Evolutionary conservation across 1,284 basidiomycete genomes (phyloP).

Genomic region (Ganoderma sinense): DNA sequence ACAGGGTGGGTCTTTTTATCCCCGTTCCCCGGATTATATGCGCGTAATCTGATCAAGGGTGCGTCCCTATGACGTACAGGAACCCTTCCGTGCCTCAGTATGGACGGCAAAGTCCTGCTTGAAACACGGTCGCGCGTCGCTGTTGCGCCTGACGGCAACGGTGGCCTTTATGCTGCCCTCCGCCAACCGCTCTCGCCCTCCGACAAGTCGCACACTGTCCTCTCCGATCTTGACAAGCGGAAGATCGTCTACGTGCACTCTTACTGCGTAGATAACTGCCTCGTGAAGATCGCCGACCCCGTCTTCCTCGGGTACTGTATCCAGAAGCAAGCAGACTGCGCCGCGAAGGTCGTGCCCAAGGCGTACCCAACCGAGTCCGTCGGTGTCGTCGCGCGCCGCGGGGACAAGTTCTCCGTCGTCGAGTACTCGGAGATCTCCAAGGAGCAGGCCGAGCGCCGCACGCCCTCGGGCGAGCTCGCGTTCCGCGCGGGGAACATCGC

Average conservation of each 20-base stretch:
- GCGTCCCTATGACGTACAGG: slow-evolving; percentile 57
- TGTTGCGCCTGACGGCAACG: slow-evolving; percentile 97
- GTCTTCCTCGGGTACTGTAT: slow-evolving; percentile 96
- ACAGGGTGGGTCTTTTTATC: slow-evolving; percentile 73
- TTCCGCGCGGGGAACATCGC: slow-evolving; percentile 98
- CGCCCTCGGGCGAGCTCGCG: slow-evolving; percentile 77
- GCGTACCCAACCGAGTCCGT: slow-evolving; percentile 89
- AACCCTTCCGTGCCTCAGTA: slow-evolving; percentile 93
- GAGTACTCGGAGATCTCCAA: slow-evolving; percentile 97
- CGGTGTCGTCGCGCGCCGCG: slow-evolving; percentile 90
- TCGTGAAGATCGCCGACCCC: slow-evolving; percentile 97
- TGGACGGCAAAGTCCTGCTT: slow-evolving; percentile 94
- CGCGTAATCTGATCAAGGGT: not conserved
- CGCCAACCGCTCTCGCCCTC: slow-evolving; percentile 77
- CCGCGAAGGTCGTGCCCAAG: slow-evolving; percentile 97
- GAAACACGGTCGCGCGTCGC: slow-evolving; percentile 82
- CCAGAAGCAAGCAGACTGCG: slow-evolving; percentile 85
- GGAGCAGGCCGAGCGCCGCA: slow-evolving; percentile 84
- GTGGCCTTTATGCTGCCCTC: slow-evolving; percentile 95
- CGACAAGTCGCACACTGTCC: slow-evolving; percentile 74
- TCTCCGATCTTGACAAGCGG: slow-evolving; percentile 83
- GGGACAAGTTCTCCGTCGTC: slow-evolving; percentile 88
- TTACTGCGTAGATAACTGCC: slow-evolving; percentile 99
- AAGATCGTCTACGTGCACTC: slow-evolving; percentile 91
- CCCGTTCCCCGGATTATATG: not conserved